Percentiles rank a stretch among this genome's conserved stretches.
phyloP scores from a whole-genome alignment of 2,329 filamentous ascomycete species.

The Amauroascus niger region DNA sequence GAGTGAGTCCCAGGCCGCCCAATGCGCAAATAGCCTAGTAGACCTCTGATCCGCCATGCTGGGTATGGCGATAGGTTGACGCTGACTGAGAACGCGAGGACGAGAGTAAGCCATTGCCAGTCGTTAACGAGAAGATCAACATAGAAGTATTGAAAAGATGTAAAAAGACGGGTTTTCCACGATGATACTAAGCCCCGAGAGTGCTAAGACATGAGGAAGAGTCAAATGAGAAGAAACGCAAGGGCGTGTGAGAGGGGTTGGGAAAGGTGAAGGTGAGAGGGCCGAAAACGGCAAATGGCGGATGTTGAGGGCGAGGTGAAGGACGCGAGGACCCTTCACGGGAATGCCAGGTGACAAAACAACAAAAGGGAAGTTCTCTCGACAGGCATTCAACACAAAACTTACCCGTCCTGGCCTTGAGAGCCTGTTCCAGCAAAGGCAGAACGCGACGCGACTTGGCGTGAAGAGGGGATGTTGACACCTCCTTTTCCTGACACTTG shows the following conservation, averaged over 20 bases:
- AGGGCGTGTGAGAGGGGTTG: neutral
- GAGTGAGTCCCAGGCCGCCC: constrained; percentile 35
- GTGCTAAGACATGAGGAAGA: neutral
- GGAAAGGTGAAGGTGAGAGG: neutral
- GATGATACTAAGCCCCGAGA: neutral
- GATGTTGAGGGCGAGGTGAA: neutral
- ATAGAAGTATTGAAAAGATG: neutral
- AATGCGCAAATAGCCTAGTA: constrained; percentile 21
- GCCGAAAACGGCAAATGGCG: neutral
- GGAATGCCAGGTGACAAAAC: neutral
- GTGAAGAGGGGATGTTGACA: neutral
- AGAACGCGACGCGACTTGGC: neutral
- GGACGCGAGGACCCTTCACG: neutral
- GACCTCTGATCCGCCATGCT: constrained; percentile 3
- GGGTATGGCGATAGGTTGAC: neutral
- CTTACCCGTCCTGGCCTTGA: constrained; percentile 5
- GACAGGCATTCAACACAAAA: neutral
- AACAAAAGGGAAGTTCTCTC: neutral
- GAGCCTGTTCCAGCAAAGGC: neutral
- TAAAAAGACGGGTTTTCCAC: neutral
- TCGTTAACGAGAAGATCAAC: neutral
- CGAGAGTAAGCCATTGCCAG: constrained; percentile 1
- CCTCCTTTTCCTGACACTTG: neutral
- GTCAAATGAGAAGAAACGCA: neutral
- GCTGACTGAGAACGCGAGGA: neutral